Percentiles rank a stretch among this genome's conserved stretches.
Evolutionary conservation across 257 asterid genomes (phyloP).

Genomic region (Solanum lignicaule): DNA sequence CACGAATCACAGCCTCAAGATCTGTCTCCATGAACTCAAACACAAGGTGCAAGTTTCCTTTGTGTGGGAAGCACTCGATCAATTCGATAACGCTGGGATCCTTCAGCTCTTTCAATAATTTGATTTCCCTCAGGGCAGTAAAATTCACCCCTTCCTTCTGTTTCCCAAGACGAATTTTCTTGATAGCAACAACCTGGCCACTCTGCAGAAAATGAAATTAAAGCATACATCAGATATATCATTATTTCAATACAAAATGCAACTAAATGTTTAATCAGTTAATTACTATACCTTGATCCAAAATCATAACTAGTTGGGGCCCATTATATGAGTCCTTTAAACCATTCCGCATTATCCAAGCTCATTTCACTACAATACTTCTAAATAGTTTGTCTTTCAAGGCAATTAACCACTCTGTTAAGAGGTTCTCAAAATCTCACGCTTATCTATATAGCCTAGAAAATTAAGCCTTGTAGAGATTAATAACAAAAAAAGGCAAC

Average conservation of each 20-base stretch:
- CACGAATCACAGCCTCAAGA: slow-evolving; percentile 95
- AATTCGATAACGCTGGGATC: slow-evolving; percentile 83
- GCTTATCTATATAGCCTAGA: not conserved
- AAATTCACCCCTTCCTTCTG: slow-evolving; percentile 97
- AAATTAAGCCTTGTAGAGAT: not conserved
- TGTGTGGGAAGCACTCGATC: slow-evolving; percentile 82
- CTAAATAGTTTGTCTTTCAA: not conserved
- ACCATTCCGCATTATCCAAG: not conserved
- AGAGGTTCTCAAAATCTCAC: not conserved
- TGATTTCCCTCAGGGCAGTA: slow-evolving; percentile 90
- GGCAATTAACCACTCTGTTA: not conserved
- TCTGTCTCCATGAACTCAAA: slow-evolving; percentile 99
- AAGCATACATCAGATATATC: not conserved
- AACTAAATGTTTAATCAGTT: not conserved
- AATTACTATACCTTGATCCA: not conserved
- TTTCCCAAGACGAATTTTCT: slow-evolving; percentile 91
- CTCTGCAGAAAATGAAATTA: slow-evolving; percentile 43
- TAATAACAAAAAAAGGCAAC: not conserved
- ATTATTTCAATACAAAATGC: not conserved
- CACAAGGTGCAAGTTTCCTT: slow-evolving; percentile 94
- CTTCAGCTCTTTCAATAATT: slow-evolving; percentile 90
- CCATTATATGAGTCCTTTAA: not conserved
- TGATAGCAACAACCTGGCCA: slow-evolving; percentile 87
- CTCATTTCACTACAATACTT: not conserved
- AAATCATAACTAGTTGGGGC: not conserved